phyloP scores from a whole-genome alignment of 805 yeast genomes.

The Lipomyces starkeyi region DNA sequence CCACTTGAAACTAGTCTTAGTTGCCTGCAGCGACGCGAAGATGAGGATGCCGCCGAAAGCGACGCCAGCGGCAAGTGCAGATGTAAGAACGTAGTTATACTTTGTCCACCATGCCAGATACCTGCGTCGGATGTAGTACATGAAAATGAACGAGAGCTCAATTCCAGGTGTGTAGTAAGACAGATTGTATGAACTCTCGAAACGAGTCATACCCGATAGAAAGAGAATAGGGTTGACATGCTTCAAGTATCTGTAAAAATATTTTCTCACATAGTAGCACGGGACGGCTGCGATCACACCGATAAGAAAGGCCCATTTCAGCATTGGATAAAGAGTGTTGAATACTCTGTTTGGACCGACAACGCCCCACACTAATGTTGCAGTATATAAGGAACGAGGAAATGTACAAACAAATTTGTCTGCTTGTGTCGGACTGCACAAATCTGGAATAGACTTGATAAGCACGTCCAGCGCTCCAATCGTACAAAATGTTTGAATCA shows the following conservation, averaged over 20 bases:
- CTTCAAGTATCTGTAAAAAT: conserved; percentile 15
- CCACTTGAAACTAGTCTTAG: conserved; percentile 57
- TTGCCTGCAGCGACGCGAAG: conserved; percentile 59
- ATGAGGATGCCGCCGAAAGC: conserved; percentile 64
- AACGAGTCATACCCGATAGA: conserved; percentile 27
- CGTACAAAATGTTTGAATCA: conserved; percentile 53
- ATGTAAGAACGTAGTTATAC: conserved; percentile 58
- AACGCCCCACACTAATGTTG: conserved; percentile 62
- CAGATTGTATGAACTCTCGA: conserved; percentile 23
- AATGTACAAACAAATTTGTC: conserved; percentile 53
- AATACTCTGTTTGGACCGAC: conserved; percentile 62
- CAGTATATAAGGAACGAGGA: conserved; percentile 53
- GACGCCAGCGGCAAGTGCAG: conserved; percentile 65
- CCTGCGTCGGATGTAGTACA: conserved; percentile 52
- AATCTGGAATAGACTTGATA: conserved; percentile 34
- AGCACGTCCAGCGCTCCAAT: conserved; percentile 58
- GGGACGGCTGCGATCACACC: conserved; percentile 34
- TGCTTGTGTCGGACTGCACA: conserved; percentile 49
- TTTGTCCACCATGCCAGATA: conserved; percentile 62
- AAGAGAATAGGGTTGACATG: conserved; percentile 27
- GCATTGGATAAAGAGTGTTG: conserved; percentile 33
- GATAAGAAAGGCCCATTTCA: conserved; percentile 36
- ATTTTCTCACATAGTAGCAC: conserved; percentile 15
- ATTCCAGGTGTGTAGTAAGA: conserved; percentile 35
- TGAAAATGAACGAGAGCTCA: conserved; percentile 48